Evolutionary conservation across 768 basidiomycete species (phyloP).

Genomic region (Tricholoma hemisulphureum): DNA sequence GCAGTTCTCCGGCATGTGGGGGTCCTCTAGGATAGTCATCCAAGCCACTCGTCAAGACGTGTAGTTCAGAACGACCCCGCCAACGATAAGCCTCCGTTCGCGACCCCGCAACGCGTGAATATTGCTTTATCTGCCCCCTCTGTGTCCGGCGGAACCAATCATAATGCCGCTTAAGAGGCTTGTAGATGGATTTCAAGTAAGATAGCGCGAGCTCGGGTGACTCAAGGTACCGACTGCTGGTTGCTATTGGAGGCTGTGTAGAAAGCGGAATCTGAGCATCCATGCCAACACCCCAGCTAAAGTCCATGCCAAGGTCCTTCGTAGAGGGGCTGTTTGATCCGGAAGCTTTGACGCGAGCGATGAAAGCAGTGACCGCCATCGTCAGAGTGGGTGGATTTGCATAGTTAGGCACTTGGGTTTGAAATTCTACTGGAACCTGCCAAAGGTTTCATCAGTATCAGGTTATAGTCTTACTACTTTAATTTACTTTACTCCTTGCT

Average conservation of each 20-base stretch:
- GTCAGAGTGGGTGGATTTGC: slow-evolving; percentile 94
- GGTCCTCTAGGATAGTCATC: slow-evolving; percentile 94
- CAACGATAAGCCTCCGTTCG: slow-evolving; percentile 90
- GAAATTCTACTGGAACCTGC: slow-evolving; percentile 86
- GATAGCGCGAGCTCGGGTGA: slow-evolving; percentile 59
- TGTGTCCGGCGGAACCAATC: slow-evolving; percentile 97
- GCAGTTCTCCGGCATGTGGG: slow-evolving; percentile 88
- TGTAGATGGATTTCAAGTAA: slow-evolving; percentile 81
- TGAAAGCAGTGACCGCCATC: slow-evolving; percentile 91
- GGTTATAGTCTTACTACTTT: background rate
- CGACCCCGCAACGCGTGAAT: slow-evolving; percentile 80
- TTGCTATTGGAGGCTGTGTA: slow-evolving; percentile 12
- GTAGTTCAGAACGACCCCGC: slow-evolving; percentile 83
- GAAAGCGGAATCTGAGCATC: slow-evolving; percentile 50
- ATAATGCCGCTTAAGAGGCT: slow-evolving; percentile 84
- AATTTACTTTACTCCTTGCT: slow-evolving; percentile 81
- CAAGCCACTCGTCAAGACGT: slow-evolving; percentile 92
- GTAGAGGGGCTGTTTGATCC: slow-evolving; percentile 45
- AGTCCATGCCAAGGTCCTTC: slow-evolving; percentile 65
- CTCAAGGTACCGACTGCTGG: slow-evolving; percentile 48
- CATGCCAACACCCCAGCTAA: slow-evolving; percentile 44
- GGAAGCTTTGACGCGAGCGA: slow-evolving; percentile 60
- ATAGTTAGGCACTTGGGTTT: slow-evolving; percentile 89
- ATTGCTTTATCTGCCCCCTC: slow-evolving; percentile 90
- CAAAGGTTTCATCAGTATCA: background rate